Evolutionary conservation across 352 stramenopile species (phyloP), one percentile per base, ranked within the genome.

Genomic region (Phytophthora ohioensis): DNA sequence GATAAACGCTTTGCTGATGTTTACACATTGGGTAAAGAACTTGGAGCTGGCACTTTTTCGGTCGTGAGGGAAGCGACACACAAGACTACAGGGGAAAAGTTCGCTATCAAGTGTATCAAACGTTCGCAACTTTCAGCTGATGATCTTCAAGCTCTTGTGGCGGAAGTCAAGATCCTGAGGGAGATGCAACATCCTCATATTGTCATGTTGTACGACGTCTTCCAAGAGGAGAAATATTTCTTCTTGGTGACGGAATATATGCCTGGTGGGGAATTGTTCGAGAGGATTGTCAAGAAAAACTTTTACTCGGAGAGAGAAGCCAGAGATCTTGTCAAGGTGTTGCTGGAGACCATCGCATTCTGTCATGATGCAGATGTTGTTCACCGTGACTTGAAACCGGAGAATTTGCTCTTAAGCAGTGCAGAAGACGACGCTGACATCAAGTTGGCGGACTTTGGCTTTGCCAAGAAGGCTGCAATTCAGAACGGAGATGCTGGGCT

Each of bases 171-270:
- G 51, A 91, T 95, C 66, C 74, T 95, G 62, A 71, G 89, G 55
- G 79, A 91, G 66, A 92, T 95, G 85, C 82, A 93, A 73, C 92
- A 98, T 76, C 76, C 85, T 41, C 84, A 97, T 71, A 97, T 98
- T 62, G 87, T 98, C 67, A 85, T 91, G 49, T 75, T 97, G 6
- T 92, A 94, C 47, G 95, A 94, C 46, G 95, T 98, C 10, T 98
- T 94, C 76, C 78, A 97, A 45, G 92, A 98, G 38, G 79, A 90
- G 13, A 82, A 93, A 31, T 87, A 98, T 67, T 99, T 97, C 80
- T 99, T 99, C 74, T 85, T 99, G 46, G 96, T 99, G 10, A 99
- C 98, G 56, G 97, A 99, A 78, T 91, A 98, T 42, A 97, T 98
- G 76, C 86, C 85, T 7, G 89, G 89, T 12, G 87, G 87, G 3